Percentiles rank a stretch among this genome's conserved stretches.
These are phyloP conservation scores for Suillus luteus DNA, from an alignment of 768 basidiomycete genomes.

Conservation along the genomic window DNA sequence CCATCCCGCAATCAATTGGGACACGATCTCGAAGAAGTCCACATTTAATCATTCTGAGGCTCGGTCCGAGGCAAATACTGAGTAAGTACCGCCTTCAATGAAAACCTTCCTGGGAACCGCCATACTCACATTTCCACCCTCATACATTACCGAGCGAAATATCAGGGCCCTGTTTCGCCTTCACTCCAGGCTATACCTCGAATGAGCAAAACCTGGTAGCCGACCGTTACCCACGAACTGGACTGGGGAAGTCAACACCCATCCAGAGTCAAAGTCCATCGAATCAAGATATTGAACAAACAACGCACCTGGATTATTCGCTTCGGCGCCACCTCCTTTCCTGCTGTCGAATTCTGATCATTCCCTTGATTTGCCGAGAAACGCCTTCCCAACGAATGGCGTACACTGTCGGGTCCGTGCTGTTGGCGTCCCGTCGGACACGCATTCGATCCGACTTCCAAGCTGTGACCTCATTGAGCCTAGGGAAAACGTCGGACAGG, in stretches of 20 bases:
- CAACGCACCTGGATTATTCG: neutral
- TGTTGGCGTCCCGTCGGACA: neutral
- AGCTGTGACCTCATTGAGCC: neutral
- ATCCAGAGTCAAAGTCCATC: neutral
- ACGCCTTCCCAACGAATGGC: neutral
- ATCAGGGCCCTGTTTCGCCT: neutral
- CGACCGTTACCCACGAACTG: neutral
- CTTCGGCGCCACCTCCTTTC: neutral
- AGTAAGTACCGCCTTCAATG: neutral
- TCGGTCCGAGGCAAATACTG: neutral
- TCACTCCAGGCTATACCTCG: neutral
- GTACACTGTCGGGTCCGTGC: neutral
- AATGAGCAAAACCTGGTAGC: neutral
- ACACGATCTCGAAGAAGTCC: neutral
- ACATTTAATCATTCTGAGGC: neutral
- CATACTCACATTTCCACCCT: neutral
- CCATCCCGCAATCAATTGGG: neutral
- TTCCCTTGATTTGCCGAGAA: neutral
- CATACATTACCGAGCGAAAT: neutral
- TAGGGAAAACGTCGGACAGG: constrained; percentile 2
- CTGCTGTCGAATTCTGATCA: neutral
- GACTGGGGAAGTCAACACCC: neutral
- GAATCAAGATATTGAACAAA: neutral
- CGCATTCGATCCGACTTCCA: constrained; percentile 7
- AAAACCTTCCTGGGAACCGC: neutral